Conservation (phyloP, 1,284 basidiomycete genomes). For the Microstroma glucosiphilum region DNA sequence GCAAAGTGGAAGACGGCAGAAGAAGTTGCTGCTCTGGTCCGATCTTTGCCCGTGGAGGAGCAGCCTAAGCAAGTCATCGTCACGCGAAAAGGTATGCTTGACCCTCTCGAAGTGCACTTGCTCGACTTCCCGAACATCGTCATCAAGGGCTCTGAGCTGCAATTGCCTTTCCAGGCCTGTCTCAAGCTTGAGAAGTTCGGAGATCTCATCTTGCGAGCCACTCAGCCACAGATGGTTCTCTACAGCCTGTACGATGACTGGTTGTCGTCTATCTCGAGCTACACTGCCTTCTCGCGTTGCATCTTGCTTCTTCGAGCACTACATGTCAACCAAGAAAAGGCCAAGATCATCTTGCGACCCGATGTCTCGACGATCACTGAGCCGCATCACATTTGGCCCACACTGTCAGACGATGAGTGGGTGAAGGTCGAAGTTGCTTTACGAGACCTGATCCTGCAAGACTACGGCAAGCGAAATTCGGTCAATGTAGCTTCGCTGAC, state of each 20-base stretch:
- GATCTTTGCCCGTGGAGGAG: slow-evolving; percentile 95
- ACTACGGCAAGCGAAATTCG: slow-evolving; percentile 92
- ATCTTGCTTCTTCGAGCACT: slow-evolving; percentile 91
- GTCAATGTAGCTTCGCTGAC: slow-evolving; percentile 98
- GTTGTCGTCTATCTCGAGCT: slow-evolving; percentile 97
- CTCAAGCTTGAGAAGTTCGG: slow-evolving; percentile 99
- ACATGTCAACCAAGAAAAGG: slow-evolving; percentile 99
- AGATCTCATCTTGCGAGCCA: slow-evolving; percentile 91
- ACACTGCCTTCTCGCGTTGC: slow-evolving; percentile 96
- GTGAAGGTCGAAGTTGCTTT: slow-evolving; percentile 98
- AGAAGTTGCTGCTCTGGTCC: slow-evolving; percentile 95
- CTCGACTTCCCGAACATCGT: slow-evolving; percentile 99
- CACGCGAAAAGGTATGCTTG: slow-evolving; percentile 97
- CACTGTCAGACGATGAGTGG: slow-evolving; percentile 91
- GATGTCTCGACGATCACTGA: slow-evolving; percentile 73
- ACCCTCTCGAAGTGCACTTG: slow-evolving; percentile 84
- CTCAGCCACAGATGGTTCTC: slow-evolving; percentile 97
- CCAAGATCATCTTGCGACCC: slow-evolving; percentile 62
- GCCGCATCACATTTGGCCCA: slow-evolving; percentile 95
- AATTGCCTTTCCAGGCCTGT: slow-evolving; percentile 97
- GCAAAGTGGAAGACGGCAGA: slow-evolving; percentile 99
- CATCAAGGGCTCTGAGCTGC: slow-evolving; percentile 97
- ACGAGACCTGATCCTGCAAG: slow-evolving; percentile 59
- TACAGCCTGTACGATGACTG: slow-evolving; percentile 99
- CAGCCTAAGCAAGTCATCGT: slow-evolving; percentile 99